Percentiles rank a stretch among this genome's conserved stretches.
Conservation (phyloP, 2,329 filamentous ascomycete species). For the Cadophora gregata region DNA sequence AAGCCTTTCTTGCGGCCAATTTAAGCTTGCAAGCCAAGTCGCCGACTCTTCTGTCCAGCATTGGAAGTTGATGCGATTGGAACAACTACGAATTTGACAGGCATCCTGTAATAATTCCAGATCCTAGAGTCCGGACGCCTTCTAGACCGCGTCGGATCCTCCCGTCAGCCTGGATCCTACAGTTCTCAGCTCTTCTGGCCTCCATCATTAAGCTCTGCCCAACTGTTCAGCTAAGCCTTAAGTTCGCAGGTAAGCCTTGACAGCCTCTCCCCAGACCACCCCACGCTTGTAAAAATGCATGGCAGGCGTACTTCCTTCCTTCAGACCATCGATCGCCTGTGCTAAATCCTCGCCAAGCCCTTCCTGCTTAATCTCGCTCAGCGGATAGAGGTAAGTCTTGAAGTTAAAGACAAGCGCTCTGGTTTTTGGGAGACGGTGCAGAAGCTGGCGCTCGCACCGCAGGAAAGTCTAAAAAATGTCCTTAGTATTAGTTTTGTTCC, state of each 20-base stretch:
- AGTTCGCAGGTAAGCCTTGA: slow-evolving; percentile 40
- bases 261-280: slow-evolving; percentile 41
- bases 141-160: not conserved
- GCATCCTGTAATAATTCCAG: not conserved
- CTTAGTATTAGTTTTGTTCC: not conserved
- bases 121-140: not conserved
- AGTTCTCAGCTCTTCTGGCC: too few relatives aligned
- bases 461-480: slow-evolving; percentile 48
- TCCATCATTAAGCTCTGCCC: too few relatives aligned
- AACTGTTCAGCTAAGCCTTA: slow-evolving; percentile 12
- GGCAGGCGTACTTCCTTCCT: slow-evolving; percentile 59
- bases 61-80: not conserved
- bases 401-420: slow-evolving; percentile 64
- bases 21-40: not conserved
- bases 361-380: slow-evolving; percentile 61
- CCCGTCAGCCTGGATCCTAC: slow-evolving; percentile 6
- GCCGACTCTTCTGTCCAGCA: not conserved
- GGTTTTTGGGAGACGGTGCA: slow-evolving; percentile 61
- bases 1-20: not conserved
- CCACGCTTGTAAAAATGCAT: slow-evolving; percentile 64
- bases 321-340: slow-evolving; percentile 63
- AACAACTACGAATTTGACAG: not conserved
- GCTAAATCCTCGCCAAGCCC: slow-evolving; percentile 59
- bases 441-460: slow-evolving; percentile 64
- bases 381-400: slow-evolving; percentile 66